Evolutionary conservation across 768 basidiomycete species (phyloP).

Genomic region (Trametes cubensis): DNA sequence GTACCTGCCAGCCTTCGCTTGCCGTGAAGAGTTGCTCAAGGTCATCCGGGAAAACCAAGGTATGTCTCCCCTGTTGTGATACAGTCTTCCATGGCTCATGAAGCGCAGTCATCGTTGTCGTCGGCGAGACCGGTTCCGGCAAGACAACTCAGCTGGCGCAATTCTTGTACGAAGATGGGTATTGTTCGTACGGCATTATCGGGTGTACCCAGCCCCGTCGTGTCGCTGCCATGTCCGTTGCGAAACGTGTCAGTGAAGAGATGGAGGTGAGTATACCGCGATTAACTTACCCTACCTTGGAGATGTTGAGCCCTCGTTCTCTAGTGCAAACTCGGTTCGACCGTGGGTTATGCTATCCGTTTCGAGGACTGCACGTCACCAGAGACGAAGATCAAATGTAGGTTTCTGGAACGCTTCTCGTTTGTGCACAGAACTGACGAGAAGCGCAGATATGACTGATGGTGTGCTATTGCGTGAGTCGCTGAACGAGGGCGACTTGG

Average conservation of each 20-base stretch:
- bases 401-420: constrained; percentile 30
- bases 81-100: background rate
- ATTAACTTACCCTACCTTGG: background rate
- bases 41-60: constrained; percentile 95
- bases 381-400: constrained; percentile 97
- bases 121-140: constrained; percentile 99
- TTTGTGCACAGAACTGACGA: background rate
- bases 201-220: constrained; percentile 98
- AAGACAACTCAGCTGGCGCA: constrained; percentile 97
- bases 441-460: constrained; percentile 88
- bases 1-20: constrained; percentile 96
- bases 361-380: constrained; percentile 97
- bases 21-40: constrained; percentile 88
- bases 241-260: constrained; percentile 99
- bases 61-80: constrained; percentile 26
- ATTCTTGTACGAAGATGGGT: constrained; percentile 97
- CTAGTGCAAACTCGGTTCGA: constrained; percentile 85
- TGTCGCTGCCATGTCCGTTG: constrained; percentile 99
- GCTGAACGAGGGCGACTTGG: constrained; percentile 96
- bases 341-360: constrained; percentile 96
- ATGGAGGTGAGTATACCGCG: constrained; percentile 73
- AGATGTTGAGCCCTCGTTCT: constrained; percentile 9
- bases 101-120: constrained; percentile 80
- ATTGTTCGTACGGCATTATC: constrained; percentile 84
- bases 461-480: constrained; percentile 98